A percentile compares a stretch with the other conserved stretches of the same genome.
Conservation (phyloP, 1,139 yeast species). For the Pichia sp. region DNA sequence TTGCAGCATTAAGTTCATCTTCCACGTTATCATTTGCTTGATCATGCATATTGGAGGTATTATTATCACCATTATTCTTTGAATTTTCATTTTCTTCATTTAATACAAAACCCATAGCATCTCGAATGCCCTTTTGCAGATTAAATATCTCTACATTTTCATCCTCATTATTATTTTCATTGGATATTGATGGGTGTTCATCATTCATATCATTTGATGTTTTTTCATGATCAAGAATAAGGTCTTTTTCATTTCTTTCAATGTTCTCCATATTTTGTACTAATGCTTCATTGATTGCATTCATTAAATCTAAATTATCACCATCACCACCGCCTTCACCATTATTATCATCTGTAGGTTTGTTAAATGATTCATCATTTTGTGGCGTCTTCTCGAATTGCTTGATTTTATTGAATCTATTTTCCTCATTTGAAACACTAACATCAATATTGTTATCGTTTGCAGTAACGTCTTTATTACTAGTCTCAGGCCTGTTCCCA, state of each 20-base stretch:
- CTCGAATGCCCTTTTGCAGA: not conserved
- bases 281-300: slow-evolving; percentile 13
- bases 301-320: slow-evolving; percentile 14
- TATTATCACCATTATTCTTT: not conserved
- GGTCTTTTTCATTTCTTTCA: not conserved
- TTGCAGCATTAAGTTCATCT: slow-evolving; percentile 17
- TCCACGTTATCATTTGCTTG: slow-evolving; percentile 9
- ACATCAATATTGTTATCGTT: not conserved
- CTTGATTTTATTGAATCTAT: not conserved
- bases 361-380: not conserved
- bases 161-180: not conserved
- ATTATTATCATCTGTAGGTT: not conserved
- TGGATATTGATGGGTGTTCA: not conserved
- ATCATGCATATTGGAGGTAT: too few relatives aligned
- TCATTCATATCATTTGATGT: not conserved
- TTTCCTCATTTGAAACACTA: not conserved
- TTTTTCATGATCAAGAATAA: not conserved
- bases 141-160: not conserved
- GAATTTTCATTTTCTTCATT: not conserved
- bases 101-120: not conserved
- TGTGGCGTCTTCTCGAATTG: not conserved
- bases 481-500: not conserved
- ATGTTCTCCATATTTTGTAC: slow-evolving; percentile 4
- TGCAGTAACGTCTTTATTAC: not conserved
- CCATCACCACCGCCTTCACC: slow-evolving; percentile 4